Evolutionary conservation across 1,284 basidiomycete species (phyloP).

Genomic region (Moesziomyces parantarcticus): DNA sequence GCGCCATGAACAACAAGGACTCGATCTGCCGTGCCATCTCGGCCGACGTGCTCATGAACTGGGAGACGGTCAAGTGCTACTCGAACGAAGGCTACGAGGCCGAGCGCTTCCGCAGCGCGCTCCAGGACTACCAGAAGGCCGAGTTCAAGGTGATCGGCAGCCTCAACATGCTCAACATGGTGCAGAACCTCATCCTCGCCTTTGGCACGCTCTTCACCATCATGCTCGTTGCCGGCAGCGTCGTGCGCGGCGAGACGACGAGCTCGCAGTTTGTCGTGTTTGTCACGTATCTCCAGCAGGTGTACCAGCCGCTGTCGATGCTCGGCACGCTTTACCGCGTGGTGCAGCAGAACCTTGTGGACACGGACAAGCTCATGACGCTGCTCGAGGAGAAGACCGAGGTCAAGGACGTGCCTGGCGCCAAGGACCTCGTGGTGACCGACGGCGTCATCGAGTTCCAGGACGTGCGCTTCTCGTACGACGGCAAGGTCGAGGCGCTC

Average conservation of each 20-base stretch:
- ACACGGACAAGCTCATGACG: conserved; percentile 68
- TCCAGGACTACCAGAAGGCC: conserved; percentile 79
- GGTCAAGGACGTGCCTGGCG: conserved; percentile 81
- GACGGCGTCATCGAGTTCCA: conserved; percentile 83
- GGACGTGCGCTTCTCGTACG: conserved; percentile 73
- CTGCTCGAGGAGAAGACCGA: conserved; percentile 72
- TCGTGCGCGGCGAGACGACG: conserved; percentile 49
- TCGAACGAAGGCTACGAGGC: conserved; percentile 83
- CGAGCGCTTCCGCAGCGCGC: conserved; percentile 77
- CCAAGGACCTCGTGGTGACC: conserved; percentile 78
- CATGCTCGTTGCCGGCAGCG: conserved; percentile 51
- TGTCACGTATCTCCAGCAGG: conserved; percentile 81
- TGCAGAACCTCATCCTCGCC: conserved; percentile 61
- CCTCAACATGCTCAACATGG: conserved; percentile 63
- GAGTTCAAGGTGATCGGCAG: conserved; percentile 75
- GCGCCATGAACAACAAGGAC: conserved; percentile 59
- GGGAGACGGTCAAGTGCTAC: conserved; percentile 76
- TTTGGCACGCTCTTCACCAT: conserved; percentile 59
- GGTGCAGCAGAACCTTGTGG: conserved; percentile 73
- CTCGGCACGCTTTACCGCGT: conserved; percentile 65
- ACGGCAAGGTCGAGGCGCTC: conserved; percentile 78
- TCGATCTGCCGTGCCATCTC: conserved; percentile 59
- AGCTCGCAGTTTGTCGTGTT: conserved; percentile 79
- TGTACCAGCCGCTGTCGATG: conserved; percentile 68
- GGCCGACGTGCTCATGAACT: conserved; percentile 64